Evolutionary conservation across 805 yeast species (phyloP), one percentile per base, ranked within the genome.

Genomic region (Spathaspora hagerdaliae): DNA sequence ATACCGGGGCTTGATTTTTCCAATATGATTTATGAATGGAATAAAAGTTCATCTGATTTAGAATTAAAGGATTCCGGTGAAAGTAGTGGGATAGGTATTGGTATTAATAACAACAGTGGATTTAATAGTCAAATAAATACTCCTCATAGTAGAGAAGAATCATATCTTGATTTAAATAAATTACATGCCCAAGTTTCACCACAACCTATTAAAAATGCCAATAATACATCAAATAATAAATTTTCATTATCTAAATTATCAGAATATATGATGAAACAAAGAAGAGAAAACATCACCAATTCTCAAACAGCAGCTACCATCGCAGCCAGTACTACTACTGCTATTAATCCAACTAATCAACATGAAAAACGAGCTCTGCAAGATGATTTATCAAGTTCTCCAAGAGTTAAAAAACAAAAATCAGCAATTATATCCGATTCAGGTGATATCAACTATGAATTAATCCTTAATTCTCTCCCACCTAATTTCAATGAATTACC

Each of bases 1-100:
- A 75, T 87, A 12, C 92, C 92, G 0, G 87, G 83, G 40, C 67
- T 86, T 27, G 82, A 82, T 53, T 83, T 82, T 50, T 67, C 72
- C 36, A 73, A 76, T 26, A 61, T 65, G 56, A 51, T 79, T 1
- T 60, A 67, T 42, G 67, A 69, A 44, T 82, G 86, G 86, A 69
- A 69, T 43, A 51, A 48, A 36, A 56, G 49, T 14, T 45, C 47
- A 7, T 52, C 58, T 2, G 62, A 56, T 29, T 50, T 44, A 11
- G 51, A 51, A n/a, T 27, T 43, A 10, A 42, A 36, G 15, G 43
- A 45, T 35, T 38, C 26, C 12, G 32, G 32, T 29, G 41, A 26
- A 11, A 41, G 38, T 32, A 15, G 19, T 13, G 24, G 41, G 31
- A 14, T 10, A 13, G n/a, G 35, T 36, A 34, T 24, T 41, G 29